Conservation (phyloP, 2,329 filamentous ascomycete genomes). For the Apiospora sp. region DNA sequence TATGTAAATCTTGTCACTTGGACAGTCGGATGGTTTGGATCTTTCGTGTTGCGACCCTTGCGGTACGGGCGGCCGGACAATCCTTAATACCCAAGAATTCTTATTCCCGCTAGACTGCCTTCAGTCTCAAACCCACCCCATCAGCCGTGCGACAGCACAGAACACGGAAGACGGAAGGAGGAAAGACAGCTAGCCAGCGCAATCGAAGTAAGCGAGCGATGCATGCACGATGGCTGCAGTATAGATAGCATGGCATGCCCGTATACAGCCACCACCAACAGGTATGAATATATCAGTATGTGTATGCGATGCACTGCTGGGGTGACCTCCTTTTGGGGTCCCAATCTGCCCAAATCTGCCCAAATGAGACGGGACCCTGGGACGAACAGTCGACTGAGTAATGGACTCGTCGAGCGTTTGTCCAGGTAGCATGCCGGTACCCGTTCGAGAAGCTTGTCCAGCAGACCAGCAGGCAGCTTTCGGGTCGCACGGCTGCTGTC, state of each 20-base stretch:
- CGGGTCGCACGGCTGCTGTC: slow-evolving; percentile 13
- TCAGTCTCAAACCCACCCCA: neutral
- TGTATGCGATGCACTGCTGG: neutral
- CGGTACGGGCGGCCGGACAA: neutral
- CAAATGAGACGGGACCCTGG: neutral
- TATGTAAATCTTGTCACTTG: neutral
- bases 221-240: neutral
- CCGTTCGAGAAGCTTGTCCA: slow-evolving; percentile 13
- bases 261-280: neutral
- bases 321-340: neutral
- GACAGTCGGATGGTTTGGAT: neutral
- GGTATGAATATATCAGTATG: neutral
- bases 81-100: neutral
- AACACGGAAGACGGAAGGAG: neutral
- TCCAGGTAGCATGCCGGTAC: slow-evolving; percentile 2
- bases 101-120: neutral
- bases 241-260: no score
- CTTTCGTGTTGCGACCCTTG: neutral
- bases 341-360: neutral
- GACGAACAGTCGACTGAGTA: neutral
- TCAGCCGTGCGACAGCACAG: neutral
- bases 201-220: neutral
- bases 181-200: neutral
- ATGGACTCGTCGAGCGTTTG: no score
- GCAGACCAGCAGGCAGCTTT: neutral